Percentiles rank a stretch among this genome's conserved stretches.
These are phyloP conservation scores for Strobilomyces dryophilus DNA, from an alignment of 768 basidiomycete species.

Conservation along the genomic window DNA sequence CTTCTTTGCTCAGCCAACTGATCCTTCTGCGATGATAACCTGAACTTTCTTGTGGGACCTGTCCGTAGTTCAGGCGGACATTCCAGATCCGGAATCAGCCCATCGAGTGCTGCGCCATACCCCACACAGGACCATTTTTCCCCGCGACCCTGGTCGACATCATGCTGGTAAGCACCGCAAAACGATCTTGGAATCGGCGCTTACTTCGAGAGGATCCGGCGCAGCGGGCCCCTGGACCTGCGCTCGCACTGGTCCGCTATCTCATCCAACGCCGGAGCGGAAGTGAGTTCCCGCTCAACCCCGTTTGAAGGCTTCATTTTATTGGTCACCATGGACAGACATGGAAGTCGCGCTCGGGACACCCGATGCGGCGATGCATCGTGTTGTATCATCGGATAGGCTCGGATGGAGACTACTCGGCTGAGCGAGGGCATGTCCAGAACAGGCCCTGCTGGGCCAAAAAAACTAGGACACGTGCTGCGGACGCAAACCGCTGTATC, in stretches of 20 bases:
- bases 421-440: slow-evolving; percentile 27
- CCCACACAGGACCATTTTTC: slow-evolving; percentile 52
- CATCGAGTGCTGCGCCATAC: slow-evolving; percentile 39
- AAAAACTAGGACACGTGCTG: slow-evolving; percentile 34
- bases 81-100: slow-evolving; percentile 66
- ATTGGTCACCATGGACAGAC: slow-evolving; percentile 15
- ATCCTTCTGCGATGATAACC: slow-evolving; percentile 39
- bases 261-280: slow-evolving; percentile 43
- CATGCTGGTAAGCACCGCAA: slow-evolving; percentile 59
- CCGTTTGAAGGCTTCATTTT: slow-evolving; percentile 17
- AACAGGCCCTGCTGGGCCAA: slow-evolving; percentile 38
- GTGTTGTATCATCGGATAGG: slow-evolving; percentile 10
- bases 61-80: slow-evolving; percentile 38
- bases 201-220: slow-evolving; percentile 67
- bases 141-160: slow-evolving; percentile 65
- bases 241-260: slow-evolving; percentile 53
- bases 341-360: slow-evolving; percentile 9
- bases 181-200: slow-evolving; percentile 48
- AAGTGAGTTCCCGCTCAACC: slow-evolving; percentile 1
- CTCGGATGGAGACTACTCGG: slow-evolving; percentile 27
- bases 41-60: slow-evolving; percentile 40
- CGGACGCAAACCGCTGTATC: slow-evolving; percentile 47
- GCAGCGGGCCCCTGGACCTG: slow-evolving; percentile 56
- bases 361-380: slow-evolving; percentile 12
- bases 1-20: slow-evolving; percentile 17